These are phyloP conservation scores for Hypoxylon sp. DNA, from an alignment of 2,329 filamentous ascomycete genomes.

Conservation along the genomic window DNA sequence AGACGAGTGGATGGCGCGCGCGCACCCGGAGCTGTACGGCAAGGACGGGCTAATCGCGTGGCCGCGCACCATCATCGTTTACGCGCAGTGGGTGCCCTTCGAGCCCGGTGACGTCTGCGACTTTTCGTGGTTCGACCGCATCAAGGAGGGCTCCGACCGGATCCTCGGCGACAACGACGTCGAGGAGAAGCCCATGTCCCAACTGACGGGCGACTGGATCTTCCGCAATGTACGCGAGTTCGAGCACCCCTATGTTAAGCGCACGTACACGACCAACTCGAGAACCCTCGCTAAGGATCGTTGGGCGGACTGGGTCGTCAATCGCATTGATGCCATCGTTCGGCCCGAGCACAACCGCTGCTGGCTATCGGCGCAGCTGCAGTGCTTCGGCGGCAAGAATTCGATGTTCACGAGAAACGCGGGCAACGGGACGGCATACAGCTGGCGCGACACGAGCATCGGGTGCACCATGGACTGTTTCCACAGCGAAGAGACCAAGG, in stretches of 20 bases:
- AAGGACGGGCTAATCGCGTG: constrained; percentile 55
- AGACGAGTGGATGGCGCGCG: constrained; percentile 53
- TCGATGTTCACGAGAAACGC: constrained; percentile 58
- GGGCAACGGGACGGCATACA: constrained; percentile 61
- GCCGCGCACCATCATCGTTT: constrained; percentile 60
- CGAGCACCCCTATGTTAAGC: constrained; percentile 63
- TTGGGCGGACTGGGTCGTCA: constrained; percentile 57
- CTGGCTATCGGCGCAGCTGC: constrained; percentile 61
- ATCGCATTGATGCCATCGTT: constrained; percentile 57
- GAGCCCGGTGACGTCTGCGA: constrained; percentile 54
- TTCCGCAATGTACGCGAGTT: constrained; percentile 62
- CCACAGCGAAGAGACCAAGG: constrained; percentile 53
- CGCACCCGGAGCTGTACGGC: constrained; percentile 56
- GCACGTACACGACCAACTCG: constrained; percentile 60
- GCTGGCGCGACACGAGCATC: constrained; percentile 61
- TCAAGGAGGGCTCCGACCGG: constrained; percentile 57
- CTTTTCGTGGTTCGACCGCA: constrained; percentile 50
- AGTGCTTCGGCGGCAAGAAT: constrained; percentile 60
- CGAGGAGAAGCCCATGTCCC: constrained; percentile 59
- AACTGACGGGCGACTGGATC: constrained; percentile 61
- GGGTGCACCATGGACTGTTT: constrained; percentile 60
- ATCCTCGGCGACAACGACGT: constrained; percentile 54
- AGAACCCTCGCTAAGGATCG: constrained; percentile 56
- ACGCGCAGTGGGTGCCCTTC: constrained; percentile 63
- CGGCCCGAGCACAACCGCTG: constrained; percentile 55